Base-by-base conservation (phyloP, 2,329 filamentous ascomycete genomes). In the Colletotrichum sansevieriae region DNA sequence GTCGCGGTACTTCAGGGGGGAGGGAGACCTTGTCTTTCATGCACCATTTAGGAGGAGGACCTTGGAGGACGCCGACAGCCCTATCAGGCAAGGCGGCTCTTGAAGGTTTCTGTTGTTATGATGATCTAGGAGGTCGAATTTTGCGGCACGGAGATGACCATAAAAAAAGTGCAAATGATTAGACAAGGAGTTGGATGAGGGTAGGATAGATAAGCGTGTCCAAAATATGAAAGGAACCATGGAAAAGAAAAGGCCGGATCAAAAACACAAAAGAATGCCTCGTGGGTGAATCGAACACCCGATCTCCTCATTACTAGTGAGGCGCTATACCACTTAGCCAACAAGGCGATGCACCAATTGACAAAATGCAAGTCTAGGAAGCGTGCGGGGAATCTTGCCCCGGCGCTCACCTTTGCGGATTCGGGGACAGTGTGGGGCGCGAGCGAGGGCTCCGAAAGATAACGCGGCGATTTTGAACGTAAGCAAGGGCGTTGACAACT, bases 281-380 rank as follows among this genome's bases (percentile, higher is more conserved):
- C 59, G 59, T 62, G 47, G 47, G 47, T 35, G 59, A 62, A 62
- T 62, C 59, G 59, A 62, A 62, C 59, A 22, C 47, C 47, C 37
- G 59, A 46, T 62, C 59, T 62, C 49, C 47, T 62, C 59, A 62
- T 62, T 62, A 62, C 59, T 62, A 62, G 59, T 62, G 59, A 62
- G 47, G 49, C 59, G 59, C 59, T 62, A 52, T 62, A 62, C 59
- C 59, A 62, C 59, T 62, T 47, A 62, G 59, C 59, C 59, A 62
- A 62, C 59, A 62, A 62, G 59, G 59, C 59, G n/a, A 62, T 18
- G 18, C 18, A 18, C 18, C 2, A 2, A 18, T 18, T 1, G 18
- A 18, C 2, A 18, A 2, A 18, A 18, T 44, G 4, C 11, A 0
- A 2, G 2, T 0, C 1, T 29, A 57, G 25, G 20, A 43, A 35